Percentiles rank a stretch among this genome's conserved stretches.
These are phyloP conservation scores for Martiniozyma abietophila DNA, from an alignment of 805 yeast species.

Conservation along the genomic window DNA sequence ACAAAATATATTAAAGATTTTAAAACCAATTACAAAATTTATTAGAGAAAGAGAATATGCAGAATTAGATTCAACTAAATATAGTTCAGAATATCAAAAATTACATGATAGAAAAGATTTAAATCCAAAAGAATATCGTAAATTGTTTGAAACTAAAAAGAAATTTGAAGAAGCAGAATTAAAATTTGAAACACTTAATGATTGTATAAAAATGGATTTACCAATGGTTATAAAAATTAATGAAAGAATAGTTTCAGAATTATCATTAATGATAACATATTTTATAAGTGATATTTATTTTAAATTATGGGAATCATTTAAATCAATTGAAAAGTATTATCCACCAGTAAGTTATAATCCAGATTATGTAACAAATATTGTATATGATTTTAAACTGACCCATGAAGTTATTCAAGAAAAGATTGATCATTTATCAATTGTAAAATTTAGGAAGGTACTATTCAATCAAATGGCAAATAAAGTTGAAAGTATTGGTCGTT, in stretches of 20 bases:
- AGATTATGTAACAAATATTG: slow-evolving; percentile 6
- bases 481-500: no score
- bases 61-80: slow-evolving; percentile 17
- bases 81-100: slow-evolving; percentile 13
- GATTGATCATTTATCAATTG: slow-evolving; percentile 2
- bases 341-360: not conserved
- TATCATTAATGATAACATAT: slow-evolving; percentile 29
- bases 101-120: slow-evolving; percentile 21
- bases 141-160: slow-evolving; percentile 24
- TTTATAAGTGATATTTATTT: slow-evolving; percentile 28
- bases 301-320: slow-evolving; percentile 10
- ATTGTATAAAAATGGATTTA: slow-evolving; percentile 34
- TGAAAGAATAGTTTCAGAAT: slow-evolving; percentile 23
- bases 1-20: slow-evolving; percentile 4
- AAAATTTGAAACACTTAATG: slow-evolving; percentile 32
- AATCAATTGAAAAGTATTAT: slow-evolving; percentile 8
- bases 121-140: slow-evolving; percentile 31
- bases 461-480: no score
- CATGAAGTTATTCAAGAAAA: not conserved
- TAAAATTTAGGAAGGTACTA: slow-evolving; percentile 4
- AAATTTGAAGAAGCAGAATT: slow-evolving; percentile 24
- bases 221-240: slow-evolving; percentile 34
- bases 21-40: slow-evolving; percentile 17
- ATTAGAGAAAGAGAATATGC: slow-evolving; percentile 19
- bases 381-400: not conserved